Base-by-base conservation (phyloP, 768 basidiomycete species). In the Suillus brevipes region DNA sequence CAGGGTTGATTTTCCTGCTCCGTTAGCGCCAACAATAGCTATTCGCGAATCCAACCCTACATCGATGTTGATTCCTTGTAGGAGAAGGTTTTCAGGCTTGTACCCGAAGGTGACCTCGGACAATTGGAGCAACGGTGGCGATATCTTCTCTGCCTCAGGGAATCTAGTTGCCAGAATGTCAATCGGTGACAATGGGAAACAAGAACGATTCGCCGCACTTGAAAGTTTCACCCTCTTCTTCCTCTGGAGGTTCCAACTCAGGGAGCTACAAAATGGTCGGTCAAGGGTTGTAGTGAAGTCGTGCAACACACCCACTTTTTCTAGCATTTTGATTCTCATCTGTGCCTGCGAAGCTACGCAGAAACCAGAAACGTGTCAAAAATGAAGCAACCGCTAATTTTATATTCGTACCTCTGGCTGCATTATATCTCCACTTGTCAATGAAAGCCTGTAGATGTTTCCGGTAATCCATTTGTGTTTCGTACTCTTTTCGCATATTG, bases 371-470 rank as follows among this genome's bases (percentile, higher is more conserved):
- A 47, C 9, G 38, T 18, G 14, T 71, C 66, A 31, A 31, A 36
- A 47, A 8, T 59, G 20, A 55, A 31, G 23, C 1, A 20, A 59
- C 36, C 25, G 6, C 34, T n/a, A 57, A 64, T 45, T 49, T 31
- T 20, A 40, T 34, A 23, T n/a, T 66, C 77, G 65, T 77, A 85
- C 90, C 91, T 71, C 96, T 85, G 75, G 97, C 97, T 64, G 95
- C 95, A 70, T 98, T 98, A 78, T 98, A 98, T 71, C 97, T 84
- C 97, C 97, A 99, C 61, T 95, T 84, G 72, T 99, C 97, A 70
- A 99, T 98, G 80, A 97, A 99, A 0, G 97, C 95, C 74, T 99
- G 97, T 37, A 99, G 79, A 80, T 97, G 94, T 71, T 92, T 91
- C 63, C 97, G 86, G 75, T 99, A 99, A 12, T 92, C 90, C 86